These are phyloP conservation scores for Tetrahymena malaccensis DNA, from an alignment of 73 alveolate species.

Conservation along the genomic window DNA sequence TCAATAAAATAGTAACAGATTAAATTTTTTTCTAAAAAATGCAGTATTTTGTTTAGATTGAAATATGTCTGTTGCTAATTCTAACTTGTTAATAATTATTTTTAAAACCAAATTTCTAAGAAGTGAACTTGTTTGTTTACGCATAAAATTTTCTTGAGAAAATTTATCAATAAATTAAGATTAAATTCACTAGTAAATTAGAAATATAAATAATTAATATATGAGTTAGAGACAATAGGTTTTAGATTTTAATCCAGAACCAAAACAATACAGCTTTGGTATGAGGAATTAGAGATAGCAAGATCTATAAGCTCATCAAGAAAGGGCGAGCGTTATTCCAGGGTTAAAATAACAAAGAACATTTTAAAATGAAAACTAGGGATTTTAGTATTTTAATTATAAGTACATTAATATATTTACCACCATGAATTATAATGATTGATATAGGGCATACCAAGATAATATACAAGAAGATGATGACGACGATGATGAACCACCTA, in stretches of 20 bases:
- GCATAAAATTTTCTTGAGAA: neutral
- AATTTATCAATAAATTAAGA: neutral
- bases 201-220: too few relatives aligned
- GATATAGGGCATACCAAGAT: neutral
- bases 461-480: neutral
- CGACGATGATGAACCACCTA: neutral
- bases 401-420: too few relatives aligned
- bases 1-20: neutral
- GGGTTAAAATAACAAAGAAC: too few relatives aligned
- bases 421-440: too few relatives aligned
- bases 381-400: neutral
- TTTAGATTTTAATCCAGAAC: neutral
- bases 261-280: too few relatives aligned
- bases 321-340: neutral
- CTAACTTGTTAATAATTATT: neutral
- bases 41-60: neutral
- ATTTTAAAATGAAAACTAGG: neutral
- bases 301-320: neutral
- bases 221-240: neutral
- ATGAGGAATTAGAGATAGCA: neutral
- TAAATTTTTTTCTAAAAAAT: too few relatives aligned
- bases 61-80: neutral
- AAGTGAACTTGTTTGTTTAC: neutral
- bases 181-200: too few relatives aligned
- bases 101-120: neutral